phyloP scores from a whole-genome alignment of 1,139 yeast genomes.

The Chernovozyma aurita region DNA sequence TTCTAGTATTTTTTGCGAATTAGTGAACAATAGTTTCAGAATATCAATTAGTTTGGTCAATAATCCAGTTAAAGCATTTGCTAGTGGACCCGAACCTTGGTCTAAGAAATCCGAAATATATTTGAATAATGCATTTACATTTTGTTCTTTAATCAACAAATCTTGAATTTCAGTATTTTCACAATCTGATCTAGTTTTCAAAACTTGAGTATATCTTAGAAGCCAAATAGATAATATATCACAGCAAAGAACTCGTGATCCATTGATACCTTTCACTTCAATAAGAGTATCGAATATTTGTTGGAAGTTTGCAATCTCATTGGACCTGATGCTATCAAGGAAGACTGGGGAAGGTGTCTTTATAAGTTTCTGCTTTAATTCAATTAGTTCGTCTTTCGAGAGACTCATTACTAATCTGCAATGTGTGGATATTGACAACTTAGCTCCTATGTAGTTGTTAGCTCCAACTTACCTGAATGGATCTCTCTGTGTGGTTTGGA shows the following conservation, averaged over 20 bases:
- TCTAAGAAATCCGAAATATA: slow-evolving; percentile 67
- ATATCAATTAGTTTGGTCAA: slow-evolving; percentile 48
- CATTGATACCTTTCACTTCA: slow-evolving; percentile 1
- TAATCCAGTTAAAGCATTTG: slow-evolving; percentile 61
- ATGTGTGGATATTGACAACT: too few species aligned
- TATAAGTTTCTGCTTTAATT: slow-evolving; percentile 3
- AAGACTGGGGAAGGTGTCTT: not conserved
- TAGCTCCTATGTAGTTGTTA: too few species aligned
- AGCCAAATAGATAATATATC: slow-evolving; percentile 8
- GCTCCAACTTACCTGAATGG: too few species aligned
- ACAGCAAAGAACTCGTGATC: slow-evolving; percentile 3
- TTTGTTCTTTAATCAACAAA: not conserved
- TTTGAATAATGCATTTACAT: slow-evolving; percentile 26
- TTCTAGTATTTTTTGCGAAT: slow-evolving; percentile 19
- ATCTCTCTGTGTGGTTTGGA: too few species aligned
- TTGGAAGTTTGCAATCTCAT: not conserved
- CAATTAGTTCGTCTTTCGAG: slow-evolving; percentile 1
- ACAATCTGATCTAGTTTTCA: not conserved
- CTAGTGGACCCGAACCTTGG: slow-evolving; percentile 65
- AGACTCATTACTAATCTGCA: not conserved
- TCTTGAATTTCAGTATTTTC: not conserved
- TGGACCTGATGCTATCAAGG: not conserved
- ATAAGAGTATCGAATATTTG: slow-evolving; percentile 2
- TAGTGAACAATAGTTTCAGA: slow-evolving; percentile 14
- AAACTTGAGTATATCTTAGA: slow-evolving; percentile 3